Evolutionary conservation across 192 early-diverging fungal species (phyloP).

Genomic region (Radiomyces spectabilis): DNA sequence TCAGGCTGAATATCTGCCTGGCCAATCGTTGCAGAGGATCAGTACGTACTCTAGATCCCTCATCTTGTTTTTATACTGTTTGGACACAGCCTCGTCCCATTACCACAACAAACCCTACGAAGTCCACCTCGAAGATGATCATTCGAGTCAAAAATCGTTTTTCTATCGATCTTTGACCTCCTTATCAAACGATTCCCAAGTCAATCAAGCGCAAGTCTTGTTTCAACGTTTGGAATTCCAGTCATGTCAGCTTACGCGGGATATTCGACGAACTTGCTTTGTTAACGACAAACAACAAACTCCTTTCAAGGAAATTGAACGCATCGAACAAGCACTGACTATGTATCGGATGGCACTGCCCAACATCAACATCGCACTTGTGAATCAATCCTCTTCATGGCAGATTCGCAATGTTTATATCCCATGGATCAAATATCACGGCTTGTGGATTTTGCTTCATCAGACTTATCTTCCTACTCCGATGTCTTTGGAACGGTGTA

Average conservation of each 20-base stretch:
- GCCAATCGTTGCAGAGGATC: not conserved
- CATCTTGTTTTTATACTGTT: constrained; percentile 24
- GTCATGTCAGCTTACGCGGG: constrained; percentile 20
- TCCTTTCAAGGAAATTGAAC: constrained; percentile 10
- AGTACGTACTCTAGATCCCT: constrained; percentile 18
- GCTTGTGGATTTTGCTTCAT: constrained; percentile 25
- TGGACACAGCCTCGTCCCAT: constrained; percentile 26
- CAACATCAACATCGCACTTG: not conserved
- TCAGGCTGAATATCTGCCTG: constrained; percentile 2
- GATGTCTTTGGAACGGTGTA: constrained; percentile 14
- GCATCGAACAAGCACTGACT: constrained; percentile 13
- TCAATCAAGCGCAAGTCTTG: constrained; percentile 12
- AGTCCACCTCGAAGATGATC: constrained; percentile 10
- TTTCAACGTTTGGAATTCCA: constrained; percentile 22
- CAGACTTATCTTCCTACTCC: constrained; percentile 26
- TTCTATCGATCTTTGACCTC: constrained; percentile 6
- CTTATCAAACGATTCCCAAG: too few species aligned
- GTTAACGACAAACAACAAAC: constrained; percentile 13
- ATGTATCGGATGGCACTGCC: constrained; percentile 6
- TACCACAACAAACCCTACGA: constrained; percentile 28
- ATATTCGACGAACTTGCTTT: constrained; percentile 24
- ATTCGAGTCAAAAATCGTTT: not conserved
- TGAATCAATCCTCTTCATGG: constrained; percentile 13
- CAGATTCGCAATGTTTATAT: constrained; percentile 14
- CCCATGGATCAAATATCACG: constrained; percentile 24